phyloP scores from a whole-genome alignment of 2,329 filamentous ascomycete species.

The Raffaelea albimanens region DNA sequence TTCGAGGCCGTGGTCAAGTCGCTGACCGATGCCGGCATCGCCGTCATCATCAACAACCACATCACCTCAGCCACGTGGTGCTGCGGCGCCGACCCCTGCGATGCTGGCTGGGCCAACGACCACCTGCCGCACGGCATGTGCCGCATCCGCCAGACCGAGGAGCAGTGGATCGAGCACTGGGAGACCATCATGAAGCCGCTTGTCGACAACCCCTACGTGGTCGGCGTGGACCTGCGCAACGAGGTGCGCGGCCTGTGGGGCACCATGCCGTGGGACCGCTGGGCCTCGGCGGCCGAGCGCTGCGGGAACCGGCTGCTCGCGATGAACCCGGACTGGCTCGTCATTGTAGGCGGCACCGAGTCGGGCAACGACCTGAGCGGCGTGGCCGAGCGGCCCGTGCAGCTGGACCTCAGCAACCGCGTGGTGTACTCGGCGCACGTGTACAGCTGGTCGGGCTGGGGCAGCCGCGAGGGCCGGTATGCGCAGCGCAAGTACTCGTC shows the following conservation, averaged over 20 bases:
- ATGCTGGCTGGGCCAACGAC: constrained; percentile 58
- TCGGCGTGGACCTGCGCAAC: constrained; percentile 59
- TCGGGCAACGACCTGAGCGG: constrained; percentile 57
- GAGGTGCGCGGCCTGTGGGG: constrained; percentile 62
- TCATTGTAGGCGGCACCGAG: constrained; percentile 59
- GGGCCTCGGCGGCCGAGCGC: constrained; percentile 54
- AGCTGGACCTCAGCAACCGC: constrained; percentile 41
- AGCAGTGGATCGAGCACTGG: constrained; percentile 59
- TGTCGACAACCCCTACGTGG: constrained; percentile 48
- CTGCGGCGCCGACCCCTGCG: constrained; percentile 58
- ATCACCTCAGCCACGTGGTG: constrained; percentile 62
- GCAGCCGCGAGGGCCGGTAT: constrained; percentile 49
- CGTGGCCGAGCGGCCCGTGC: constrained; percentile 44
- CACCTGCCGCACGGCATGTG: constrained; percentile 48
- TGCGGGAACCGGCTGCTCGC: constrained; percentile 51
- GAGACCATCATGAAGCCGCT: constrained; percentile 53
- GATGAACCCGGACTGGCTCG: constrained; percentile 54
- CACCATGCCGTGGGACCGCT: constrained; percentile 56
- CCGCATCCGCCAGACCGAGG: constrained; percentile 52
- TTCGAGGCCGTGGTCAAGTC: constrained; percentile 48
- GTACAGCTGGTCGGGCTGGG: constrained; percentile 64
- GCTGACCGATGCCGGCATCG: constrained; percentile 51
- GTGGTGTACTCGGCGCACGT: constrained; percentile 62
- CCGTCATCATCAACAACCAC: constrained; percentile 61
- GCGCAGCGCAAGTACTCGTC: constrained; percentile 49